Evolutionary conservation across 2,329 filamentous ascomycete species (phyloP), one percentile per base, ranked within the genome.

Genomic region (Aspergillus awamori): DNA sequence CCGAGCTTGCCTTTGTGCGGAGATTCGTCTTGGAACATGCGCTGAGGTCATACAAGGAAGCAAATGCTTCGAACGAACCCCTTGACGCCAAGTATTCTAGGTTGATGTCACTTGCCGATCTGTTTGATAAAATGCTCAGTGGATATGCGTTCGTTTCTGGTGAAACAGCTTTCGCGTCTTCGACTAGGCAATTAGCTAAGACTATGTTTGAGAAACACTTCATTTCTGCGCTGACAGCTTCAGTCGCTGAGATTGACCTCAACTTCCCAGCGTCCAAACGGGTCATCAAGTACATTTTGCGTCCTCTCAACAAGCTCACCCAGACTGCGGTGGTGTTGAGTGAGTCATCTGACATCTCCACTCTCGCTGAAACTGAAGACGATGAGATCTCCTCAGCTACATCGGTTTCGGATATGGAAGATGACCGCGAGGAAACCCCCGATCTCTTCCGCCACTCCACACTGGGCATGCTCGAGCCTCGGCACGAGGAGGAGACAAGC

Each of bases 151-250:
- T 86, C 69, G 83, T 86, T 15, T 81, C 82, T 49, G 78, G 78
- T 65, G 79, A 78, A 62, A 77, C 76, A 63, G 81, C 74, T 63
- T 76, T 69, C 65, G 80, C 57, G 70, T 83, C 67, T 47, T 93
- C 93, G 7, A 90, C 93, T 65, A 88, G 90, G 69, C 93, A 97
- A 72, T 85, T 99, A 67, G 89, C 92, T 36, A 92, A 93, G 67
- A 87, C 97, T 62, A 99, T 99, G 95, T 98, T 96, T 70, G 95
- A 99, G 79, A 99, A 98, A 80, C 93, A 96, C 59, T 97, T 95
- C 74, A 89, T 98, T 63, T 86, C 91, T 24, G 90, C 94, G 52
- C 80, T 99, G 61, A 98, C 95, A 2, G 87, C 89, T 11, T 96
- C 96, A 1, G 93, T 99, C 69, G 92, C 95, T 17, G 96, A 99